Base-by-base conservation (phyloP, 305 asterid species). In the Plantago rigida region DNA sequence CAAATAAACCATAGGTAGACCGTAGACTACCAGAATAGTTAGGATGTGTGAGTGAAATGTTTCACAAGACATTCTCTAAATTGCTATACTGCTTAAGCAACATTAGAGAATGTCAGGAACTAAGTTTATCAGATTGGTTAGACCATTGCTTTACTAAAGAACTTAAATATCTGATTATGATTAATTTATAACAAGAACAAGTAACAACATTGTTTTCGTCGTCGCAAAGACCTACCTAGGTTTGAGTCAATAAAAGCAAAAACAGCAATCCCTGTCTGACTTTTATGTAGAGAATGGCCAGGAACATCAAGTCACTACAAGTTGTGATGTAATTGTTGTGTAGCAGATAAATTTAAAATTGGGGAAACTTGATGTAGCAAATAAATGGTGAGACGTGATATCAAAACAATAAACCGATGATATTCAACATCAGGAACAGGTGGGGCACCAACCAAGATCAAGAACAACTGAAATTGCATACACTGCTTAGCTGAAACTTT, bases 371-470 rank as follows among this genome's bases (percentile, higher is more conserved):
- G 15, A 22, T 11, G 11, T 14, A 15, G 17, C 1, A 4, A n/a
- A 8, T 9, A 48, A 48, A 48, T n/a, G 14, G 22, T 5, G 3
- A 13, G 19, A 48, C 10, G 14, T 14, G 9, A 48, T 48, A 48
- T 12, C 9, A 48, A 48, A 48, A n/a, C 17, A 48, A 13, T 13
- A 48, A 17, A 17, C 52, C 26, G 24, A 14, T 48, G 22, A 14
- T n/a, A 14, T 48, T 48, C 19, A 14, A 48, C 14, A 9, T 48
- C 24, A 4, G 52, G 7, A 48, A 48, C 22, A n/a, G 24, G 47
- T 22, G 22, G 42, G 48, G 47, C 51, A 42, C 59, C 56, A 66
- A 11, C 19, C 19, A 17, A 17, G 19, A 8, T 55, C 36, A 66
- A 48, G 24, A 66, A 10, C 47, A 51, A 8, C 13, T 12, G 47